Conservation (phyloP, 345 rosid genomes). For the Euclidium syriacum region DNA sequence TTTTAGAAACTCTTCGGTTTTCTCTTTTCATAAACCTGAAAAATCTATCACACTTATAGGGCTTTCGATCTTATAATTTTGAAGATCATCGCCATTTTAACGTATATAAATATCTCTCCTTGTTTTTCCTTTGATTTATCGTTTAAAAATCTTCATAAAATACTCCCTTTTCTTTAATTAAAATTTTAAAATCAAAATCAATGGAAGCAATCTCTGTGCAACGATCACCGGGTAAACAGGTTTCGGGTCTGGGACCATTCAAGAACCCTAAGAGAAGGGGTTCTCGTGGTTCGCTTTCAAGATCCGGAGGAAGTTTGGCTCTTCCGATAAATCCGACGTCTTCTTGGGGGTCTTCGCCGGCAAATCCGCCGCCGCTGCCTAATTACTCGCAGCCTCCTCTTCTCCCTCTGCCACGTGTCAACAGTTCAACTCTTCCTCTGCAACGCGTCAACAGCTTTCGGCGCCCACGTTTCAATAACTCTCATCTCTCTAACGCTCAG, state of each 20-base stretch:
- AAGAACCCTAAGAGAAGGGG: constrained; percentile 37
- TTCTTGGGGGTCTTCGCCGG: constrained; percentile 14
- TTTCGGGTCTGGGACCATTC: constrained; percentile 36
- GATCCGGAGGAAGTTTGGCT: constrained; percentile 38
- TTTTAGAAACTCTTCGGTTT: not conserved
- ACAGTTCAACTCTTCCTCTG: constrained; percentile 35
- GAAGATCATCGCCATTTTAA: constrained; percentile 37
- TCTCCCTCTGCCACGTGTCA: constrained; percentile 54
- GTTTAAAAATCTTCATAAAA: not conserved
- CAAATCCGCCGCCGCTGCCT: constrained; percentile 32
- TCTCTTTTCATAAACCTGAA: not conserved
- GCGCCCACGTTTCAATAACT: constrained; percentile 25
- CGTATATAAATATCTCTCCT: not conserved
- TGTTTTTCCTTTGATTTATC: not conserved
- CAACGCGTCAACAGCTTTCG: constrained; percentile 29
- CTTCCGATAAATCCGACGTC: constrained; percentile 23
- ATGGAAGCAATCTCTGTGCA: constrained; percentile 48
- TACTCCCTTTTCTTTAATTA: not conserved
- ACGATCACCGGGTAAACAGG: constrained; percentile 32
- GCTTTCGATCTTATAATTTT: constrained; percentile 36
- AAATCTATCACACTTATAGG: not conserved
- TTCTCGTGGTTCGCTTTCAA: constrained; percentile 32
- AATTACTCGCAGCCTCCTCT: constrained; percentile 51
- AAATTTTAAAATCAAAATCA: not conserved
- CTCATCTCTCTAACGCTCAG: constrained; percentile 5